These are phyloP conservation scores for Primulina eburnea DNA, from an alignment of 257 asterid species.

Conservation along the genomic window DNA sequence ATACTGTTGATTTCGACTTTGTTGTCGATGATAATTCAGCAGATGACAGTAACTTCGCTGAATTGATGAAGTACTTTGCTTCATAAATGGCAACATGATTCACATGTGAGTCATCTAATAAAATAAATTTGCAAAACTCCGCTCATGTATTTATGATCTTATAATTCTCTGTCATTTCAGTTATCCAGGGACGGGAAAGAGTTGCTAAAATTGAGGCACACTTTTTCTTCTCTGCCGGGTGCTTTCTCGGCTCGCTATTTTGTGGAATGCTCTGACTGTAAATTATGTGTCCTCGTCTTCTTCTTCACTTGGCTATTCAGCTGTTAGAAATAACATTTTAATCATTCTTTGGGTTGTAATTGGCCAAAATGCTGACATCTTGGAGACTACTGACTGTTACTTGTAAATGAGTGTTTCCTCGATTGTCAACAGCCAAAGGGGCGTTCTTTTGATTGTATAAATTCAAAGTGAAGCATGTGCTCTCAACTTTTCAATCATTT, in stretches of 20 bases:
- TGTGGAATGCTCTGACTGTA: slow-evolving; percentile 21
- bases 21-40: slow-evolving; percentile 25
- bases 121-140: not conserved
- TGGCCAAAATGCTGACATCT: slow-evolving; percentile 14
- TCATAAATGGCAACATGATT: slow-evolving; percentile 28
- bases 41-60: slow-evolving; percentile 32
- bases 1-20: slow-evolving; percentile 35
- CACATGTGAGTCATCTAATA: not conserved
- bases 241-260: not conserved
- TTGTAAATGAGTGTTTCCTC: slow-evolving; percentile 22
- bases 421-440: too few relatives aligned
- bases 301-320: not conserved
- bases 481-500: too few relatives aligned
- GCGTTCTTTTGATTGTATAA: too few relatives aligned
- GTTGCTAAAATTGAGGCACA: slow-evolving; percentile 2
- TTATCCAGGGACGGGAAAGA: slow-evolving; percentile 18
- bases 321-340: slow-evolving; percentile 12
- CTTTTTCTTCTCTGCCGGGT: slow-evolving; percentile 16
- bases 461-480: too few relatives aligned
- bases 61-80: slow-evolving; percentile 44
- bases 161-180: not conserved
- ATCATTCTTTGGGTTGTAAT: slow-evolving; percentile 24
- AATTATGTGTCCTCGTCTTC: slow-evolving; percentile 12
- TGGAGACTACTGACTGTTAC: slow-evolving; percentile 9
- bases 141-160: not conserved